Base-by-base conservation (phyloP, 2,329 filamentous ascomycete species). In the Pezicula carpinea region DNA sequence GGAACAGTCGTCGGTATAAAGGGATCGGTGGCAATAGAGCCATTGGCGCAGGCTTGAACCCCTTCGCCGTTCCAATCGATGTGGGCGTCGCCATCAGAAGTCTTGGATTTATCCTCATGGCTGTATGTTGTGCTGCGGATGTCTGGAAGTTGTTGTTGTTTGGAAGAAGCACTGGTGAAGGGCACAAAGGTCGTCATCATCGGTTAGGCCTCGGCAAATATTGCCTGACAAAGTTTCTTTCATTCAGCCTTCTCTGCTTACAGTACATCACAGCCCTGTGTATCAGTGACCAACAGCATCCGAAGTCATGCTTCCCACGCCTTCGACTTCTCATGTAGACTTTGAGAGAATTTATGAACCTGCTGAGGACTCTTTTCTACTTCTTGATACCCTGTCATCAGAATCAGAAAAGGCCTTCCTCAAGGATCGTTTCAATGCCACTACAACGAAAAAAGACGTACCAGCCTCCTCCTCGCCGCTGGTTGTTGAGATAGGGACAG, bases 261-360 rank as follows among this genome's bases (percentile, higher is more conserved):
- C n/a, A n/a, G n/a, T 13, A 11, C 11, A 22, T 13, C 15, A 22
- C 21, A 44, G 19, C 34, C 21, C 32, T 44, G 13, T 22, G 21
- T 18, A 13, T 39, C 15, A 17, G 19, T 8, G 11, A 21, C 15
- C 8, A 39, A 33, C 18, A 32, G 17, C 13, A 36, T 43, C 32
- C 7, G 17, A 36, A 22, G 63, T 32, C 23, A 96, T 96, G 91
- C 80, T 99, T 22, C 91, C 92, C 8, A 99, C 93, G 1, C 93
- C 93, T 13, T 88, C 89, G 48, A 99, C 93, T 3, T 87, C 87
- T 18, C 93, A 99, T 70, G 88, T 97, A 50, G 80, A 85, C 46
- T 95, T 91, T 69, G 80, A 88, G 65, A 82, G 85, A 46, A 84
- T 97, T 57, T 99, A 99, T 69, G 91, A 96, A 64, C 93, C 93